A percentile compares a stretch with the other conserved stretches of the same genome.
Evolutionary conservation across 345 rosid genomes (phyloP).

Genomic region (Camelina sativa): DNA sequence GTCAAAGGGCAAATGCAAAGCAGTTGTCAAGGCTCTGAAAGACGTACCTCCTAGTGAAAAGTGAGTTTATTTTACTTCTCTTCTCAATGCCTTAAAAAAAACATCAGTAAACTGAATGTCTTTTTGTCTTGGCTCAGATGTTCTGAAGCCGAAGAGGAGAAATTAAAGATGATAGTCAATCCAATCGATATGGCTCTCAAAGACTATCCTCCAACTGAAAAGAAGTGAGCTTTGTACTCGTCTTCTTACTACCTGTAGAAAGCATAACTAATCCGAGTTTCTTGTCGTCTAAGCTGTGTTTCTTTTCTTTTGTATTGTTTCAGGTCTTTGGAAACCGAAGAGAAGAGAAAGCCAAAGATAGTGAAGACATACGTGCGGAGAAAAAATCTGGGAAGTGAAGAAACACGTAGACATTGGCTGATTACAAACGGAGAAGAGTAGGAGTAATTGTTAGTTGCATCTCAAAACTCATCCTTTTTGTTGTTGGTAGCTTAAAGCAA

Average conservation of each 20-base stretch:
- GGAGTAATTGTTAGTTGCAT: background rate
- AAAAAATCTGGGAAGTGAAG: background rate
- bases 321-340: conserved; percentile 19
- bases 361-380: background rate
- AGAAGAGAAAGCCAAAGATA: background rate
- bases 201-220: background rate
- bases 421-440: background rate
- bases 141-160: background rate
- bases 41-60: background rate
- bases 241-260: background rate
- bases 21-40: background rate
- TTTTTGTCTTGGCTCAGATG: background rate
- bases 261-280: background rate
- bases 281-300: conserved; percentile 8
- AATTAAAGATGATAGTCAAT: background rate
- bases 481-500: background rate
- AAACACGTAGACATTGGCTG: background rate
- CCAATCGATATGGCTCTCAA: background rate
- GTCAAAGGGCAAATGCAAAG: background rate
- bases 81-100: background rate
- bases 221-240: conserved; percentile 2
- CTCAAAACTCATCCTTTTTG: background rate
- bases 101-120: background rate
- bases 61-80: background rate
- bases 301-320: background rate